Conservation (phyloP, 1,284 basidiomycete genomes). For the Cryptococcus wingfieldii region DNA sequence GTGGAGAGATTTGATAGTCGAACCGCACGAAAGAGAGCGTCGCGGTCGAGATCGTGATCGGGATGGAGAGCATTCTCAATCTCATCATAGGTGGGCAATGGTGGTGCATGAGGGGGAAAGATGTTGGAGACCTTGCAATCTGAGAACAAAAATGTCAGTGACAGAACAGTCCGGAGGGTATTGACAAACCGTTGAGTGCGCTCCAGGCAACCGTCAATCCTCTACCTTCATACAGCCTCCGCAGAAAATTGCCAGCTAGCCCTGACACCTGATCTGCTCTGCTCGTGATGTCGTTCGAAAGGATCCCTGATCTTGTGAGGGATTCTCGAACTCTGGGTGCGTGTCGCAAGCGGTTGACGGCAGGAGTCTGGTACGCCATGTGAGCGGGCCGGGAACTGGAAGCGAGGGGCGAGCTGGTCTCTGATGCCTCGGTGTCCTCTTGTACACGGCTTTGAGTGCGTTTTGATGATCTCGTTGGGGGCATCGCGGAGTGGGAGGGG, state of each 20-base stretch:
- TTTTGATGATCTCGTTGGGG: too few species aligned
- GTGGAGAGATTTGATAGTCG: constrained; percentile 28
- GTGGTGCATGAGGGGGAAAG: constrained; percentile 18
- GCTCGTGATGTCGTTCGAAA: neutral
- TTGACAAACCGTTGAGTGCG: constrained; percentile 17
- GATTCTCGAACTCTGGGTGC: too few species aligned
- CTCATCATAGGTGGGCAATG: constrained; percentile 17
- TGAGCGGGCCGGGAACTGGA: too few species aligned
- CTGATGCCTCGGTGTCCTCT: too few species aligned
- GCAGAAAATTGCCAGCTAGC: neutral
- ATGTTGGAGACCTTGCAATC: constrained; percentile 20
- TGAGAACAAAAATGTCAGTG: neutral
- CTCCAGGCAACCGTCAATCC: constrained; percentile 17
- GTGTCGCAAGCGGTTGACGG: too few species aligned
- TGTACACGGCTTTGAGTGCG: too few species aligned
- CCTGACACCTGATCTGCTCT: neutral
- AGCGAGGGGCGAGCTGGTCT: too few species aligned
- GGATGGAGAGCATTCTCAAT: constrained; percentile 15
- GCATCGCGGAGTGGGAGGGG: too few species aligned
- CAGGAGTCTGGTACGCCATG: too few species aligned
- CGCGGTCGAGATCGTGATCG: constrained; percentile 7
- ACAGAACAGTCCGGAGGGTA: neutral
- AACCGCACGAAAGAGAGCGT: constrained; percentile 8
- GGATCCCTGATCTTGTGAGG: neutral
- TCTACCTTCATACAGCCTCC: neutral